Conservation (phyloP, 2,329 filamentous ascomycete genomes). For the Gliomastix tumulicola region DNA sequence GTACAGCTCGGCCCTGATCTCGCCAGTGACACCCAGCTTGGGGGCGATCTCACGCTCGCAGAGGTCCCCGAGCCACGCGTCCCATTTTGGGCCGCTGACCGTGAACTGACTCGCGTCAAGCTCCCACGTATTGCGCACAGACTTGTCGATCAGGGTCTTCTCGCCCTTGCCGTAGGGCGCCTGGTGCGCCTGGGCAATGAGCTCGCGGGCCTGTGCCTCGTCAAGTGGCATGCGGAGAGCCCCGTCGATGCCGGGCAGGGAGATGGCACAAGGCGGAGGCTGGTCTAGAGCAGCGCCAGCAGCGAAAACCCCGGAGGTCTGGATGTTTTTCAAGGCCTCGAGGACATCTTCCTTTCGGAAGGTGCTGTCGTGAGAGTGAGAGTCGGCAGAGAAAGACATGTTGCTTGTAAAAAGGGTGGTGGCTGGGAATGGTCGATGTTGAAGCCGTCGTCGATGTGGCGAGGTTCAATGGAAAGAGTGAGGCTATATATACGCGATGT, state of each 20-base stretch:
- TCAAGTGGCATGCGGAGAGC: conserved; percentile 15
- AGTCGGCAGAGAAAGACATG: too few relatives aligned
- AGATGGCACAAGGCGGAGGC: conserved; percentile 4
- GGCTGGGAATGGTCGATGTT: too few relatives aligned
- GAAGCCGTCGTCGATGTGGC: too few relatives aligned
- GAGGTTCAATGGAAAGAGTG: too few relatives aligned
- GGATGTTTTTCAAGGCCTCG: conserved; percentile 6
- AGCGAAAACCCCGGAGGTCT: conserved; percentile 10
- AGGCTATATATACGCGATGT: too few relatives aligned
- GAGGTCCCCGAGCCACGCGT: conserved; percentile 11
- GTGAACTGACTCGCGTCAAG: conserved; percentile 28
- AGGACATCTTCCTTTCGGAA: conserved; percentile 8
- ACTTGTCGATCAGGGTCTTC: conserved; percentile 29
- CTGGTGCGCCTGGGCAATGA: conserved; percentile 17
- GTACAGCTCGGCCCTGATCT: conserved; percentile 27
- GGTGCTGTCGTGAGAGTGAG: too few relatives aligned
- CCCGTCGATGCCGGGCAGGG: conserved; percentile 11
- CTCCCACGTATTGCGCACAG: conserved; percentile 35
- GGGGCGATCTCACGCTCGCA: conserved; percentile 13
- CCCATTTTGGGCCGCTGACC: conserved; percentile 26
- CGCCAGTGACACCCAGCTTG: conserved; percentile 20
- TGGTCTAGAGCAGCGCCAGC: conserved; percentile 1
- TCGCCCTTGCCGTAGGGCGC: conserved; percentile 29
- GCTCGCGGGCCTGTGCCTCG: conserved; percentile 11
- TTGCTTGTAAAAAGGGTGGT: too few relatives aligned